phyloP scores from a whole-genome alignment of 352 stramenopile species.

The Globisporangium splendens region DNA sequence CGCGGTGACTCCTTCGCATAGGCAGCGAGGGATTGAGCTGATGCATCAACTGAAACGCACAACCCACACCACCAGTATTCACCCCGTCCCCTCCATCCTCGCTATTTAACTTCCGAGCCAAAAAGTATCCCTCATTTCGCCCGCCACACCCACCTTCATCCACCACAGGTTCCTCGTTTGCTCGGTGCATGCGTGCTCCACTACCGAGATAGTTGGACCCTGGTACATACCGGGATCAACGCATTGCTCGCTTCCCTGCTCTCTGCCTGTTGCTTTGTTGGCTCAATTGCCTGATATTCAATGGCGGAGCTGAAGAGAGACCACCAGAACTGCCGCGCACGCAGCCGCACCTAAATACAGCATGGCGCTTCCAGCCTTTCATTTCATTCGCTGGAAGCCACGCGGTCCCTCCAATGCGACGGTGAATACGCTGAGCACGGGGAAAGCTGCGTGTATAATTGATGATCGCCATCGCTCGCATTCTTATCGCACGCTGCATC shows the following conservation, averaged over 20 bases:
- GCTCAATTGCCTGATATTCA: no score
- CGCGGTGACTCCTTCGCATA: constrained; percentile 26
- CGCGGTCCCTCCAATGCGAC: not conserved
- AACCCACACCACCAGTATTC: constrained; percentile 36
- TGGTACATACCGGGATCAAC: no score
- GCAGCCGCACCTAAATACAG: no score
- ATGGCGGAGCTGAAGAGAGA: no score
- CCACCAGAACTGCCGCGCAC: no score
- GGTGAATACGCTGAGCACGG: no score
- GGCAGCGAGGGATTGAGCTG: constrained; percentile 5
- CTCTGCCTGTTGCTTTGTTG: no score
- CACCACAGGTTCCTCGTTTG: constrained; percentile 1
- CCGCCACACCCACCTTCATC: constrained; percentile 2
- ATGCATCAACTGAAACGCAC: constrained; percentile 12
- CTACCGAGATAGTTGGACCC: not conserved
- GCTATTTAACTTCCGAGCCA: constrained; percentile 17
- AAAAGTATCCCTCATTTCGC: constrained; percentile 8
- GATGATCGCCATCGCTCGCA: no score
- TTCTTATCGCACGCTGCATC: no score
- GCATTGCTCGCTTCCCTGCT: not conserved
- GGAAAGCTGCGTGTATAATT: no score
- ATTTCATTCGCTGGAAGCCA: constrained; percentile 3
- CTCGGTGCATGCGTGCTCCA: no score
- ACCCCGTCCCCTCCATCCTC: constrained; percentile 19
- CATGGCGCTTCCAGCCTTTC: no score